phyloP scores from a whole-genome alignment of 176 grass and related monocot species.

The Hordeum vulgare region DNA sequence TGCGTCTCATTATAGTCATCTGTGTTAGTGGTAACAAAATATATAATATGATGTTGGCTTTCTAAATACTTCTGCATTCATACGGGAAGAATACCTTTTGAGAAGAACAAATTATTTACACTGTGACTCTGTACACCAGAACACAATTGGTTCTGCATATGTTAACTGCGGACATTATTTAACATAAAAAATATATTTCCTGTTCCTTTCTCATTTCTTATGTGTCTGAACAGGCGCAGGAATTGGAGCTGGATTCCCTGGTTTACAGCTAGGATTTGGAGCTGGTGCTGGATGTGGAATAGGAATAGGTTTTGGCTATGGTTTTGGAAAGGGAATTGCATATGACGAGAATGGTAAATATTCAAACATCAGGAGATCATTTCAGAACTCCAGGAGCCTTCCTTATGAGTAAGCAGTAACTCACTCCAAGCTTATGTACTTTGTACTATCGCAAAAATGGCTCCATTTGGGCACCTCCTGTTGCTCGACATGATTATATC shows the following conservation, averaged over 20 bases:
- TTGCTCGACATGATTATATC: background rate
- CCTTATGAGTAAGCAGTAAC: constrained; percentile 55
- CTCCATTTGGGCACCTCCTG: background rate
- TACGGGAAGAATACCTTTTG: background rate
- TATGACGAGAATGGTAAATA: constrained; percentile 70
- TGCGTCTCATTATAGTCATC: background rate
- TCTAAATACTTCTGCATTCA: background rate
- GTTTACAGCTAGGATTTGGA: constrained; percentile 74
- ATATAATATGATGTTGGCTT: background rate
- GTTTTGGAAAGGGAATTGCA: constrained; percentile 76
- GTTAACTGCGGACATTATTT: background rate
- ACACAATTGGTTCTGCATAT: background rate
- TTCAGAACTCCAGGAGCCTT: constrained; percentile 37
- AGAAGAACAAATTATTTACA: background rate
- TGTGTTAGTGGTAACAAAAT: background rate
- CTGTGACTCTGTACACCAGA: background rate
- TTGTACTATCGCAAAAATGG: background rate
- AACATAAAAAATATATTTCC: background rate
- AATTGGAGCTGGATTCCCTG: constrained; percentile 80
- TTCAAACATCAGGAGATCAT: constrained; percentile 72
- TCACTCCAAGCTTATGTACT: background rate
- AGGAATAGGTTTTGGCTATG: constrained; percentile 89
- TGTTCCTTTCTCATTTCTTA: constrained; percentile 13
- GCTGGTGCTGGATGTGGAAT: constrained; percentile 83
- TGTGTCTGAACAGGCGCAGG: constrained; percentile 55